Conservation (phyloP, 2,329 filamentous ascomycete genomes). For the Lomentospora prolificans region DNA sequence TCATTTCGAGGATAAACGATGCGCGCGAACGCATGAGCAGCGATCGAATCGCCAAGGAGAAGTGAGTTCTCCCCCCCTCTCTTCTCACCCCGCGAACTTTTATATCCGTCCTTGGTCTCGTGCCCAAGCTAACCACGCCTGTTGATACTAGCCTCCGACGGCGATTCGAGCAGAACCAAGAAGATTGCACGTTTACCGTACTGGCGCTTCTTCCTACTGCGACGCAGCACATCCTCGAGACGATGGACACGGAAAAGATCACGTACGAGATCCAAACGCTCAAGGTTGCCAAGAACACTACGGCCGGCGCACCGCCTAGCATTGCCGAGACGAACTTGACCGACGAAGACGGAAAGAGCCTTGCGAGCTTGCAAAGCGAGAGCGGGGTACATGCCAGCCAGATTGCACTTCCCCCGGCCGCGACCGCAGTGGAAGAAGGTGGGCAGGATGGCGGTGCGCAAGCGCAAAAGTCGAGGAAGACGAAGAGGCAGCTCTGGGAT, state of each 20-base stretch:
- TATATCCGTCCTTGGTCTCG: slow-evolving; percentile 3
- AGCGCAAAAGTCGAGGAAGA: slow-evolving; percentile 50
- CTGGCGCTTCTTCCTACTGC: slow-evolving; percentile 90
- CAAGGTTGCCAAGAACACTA: slow-evolving; percentile 47
- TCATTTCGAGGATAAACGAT: slow-evolving; percentile 82
- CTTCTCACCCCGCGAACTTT: slow-evolving; percentile 3
- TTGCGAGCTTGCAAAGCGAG: slow-evolving; percentile 67
- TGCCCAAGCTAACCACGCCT: background rate
- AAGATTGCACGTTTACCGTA: slow-evolving; percentile 96
- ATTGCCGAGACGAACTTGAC: slow-evolving; percentile 62
- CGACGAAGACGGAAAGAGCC: slow-evolving; percentile 75
- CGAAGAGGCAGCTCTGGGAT: slow-evolving; percentile 92
- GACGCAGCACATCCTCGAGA: slow-evolving; percentile 77
- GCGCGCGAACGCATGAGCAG: slow-evolving; percentile 93
- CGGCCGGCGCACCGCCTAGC: slow-evolving; percentile 48
- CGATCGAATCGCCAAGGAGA: slow-evolving; percentile 91
- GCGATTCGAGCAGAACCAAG: slow-evolving; percentile 97
- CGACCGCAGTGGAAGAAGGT: background rate
- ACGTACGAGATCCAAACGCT: slow-evolving; percentile 91
- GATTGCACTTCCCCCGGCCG: slow-evolving; percentile 40
- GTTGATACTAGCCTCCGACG: slow-evolving; percentile 62
- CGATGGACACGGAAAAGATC: slow-evolving; percentile 84
- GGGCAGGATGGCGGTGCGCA: slow-evolving; percentile 29
- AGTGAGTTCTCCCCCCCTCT: slow-evolving; percentile 43
- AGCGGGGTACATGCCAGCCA: slow-evolving; percentile 79